Conservation (phyloP, 2,329 filamentous ascomycete species). For the Epichloe amarillans region DNA sequence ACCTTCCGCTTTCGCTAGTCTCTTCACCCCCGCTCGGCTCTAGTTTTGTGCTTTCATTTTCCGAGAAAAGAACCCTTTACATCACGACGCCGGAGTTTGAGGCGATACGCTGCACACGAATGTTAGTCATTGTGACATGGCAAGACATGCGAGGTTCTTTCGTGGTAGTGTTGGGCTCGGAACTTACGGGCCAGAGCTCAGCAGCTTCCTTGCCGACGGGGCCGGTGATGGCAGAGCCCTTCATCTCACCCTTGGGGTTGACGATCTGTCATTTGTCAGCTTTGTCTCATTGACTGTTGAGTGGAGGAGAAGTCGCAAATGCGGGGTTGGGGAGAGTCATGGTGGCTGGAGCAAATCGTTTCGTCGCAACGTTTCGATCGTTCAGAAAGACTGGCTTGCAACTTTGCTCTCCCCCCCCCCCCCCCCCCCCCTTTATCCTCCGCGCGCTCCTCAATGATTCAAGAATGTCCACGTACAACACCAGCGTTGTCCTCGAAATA, state of each 20-base stretch:
- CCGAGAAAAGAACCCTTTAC: constrained; percentile 46
- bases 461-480: constrained; percentile 55
- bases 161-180: not conserved
- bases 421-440: too few relatives aligned
- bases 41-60: not conserved
- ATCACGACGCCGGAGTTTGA: constrained; percentile 99
- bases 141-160: not conserved
- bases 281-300: not conserved
- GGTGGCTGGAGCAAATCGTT: not conserved
- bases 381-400: too few relatives aligned
- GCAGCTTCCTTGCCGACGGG: constrained; percentile 99
- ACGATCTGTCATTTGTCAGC: constrained; percentile 55
- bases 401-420: too few relatives aligned
- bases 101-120: constrained; percentile 69
- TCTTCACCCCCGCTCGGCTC: constrained; percentile 2
- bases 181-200: constrained; percentile 92
- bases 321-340: not conserved
- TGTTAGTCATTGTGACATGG: not conserved
- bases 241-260: constrained; percentile 99
- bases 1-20: constrained; percentile 8
- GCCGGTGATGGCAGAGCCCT: constrained; percentile 98
- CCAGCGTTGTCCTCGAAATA: constrained; percentile 99
- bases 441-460: not conserved
- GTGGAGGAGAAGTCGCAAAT: not conserved
- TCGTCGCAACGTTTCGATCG: not conserved